Percentiles rank a stretch among this genome's conserved stretches.
Conservation (phyloP, 148 eudicot species). For the Chenopodium album region DNA sequence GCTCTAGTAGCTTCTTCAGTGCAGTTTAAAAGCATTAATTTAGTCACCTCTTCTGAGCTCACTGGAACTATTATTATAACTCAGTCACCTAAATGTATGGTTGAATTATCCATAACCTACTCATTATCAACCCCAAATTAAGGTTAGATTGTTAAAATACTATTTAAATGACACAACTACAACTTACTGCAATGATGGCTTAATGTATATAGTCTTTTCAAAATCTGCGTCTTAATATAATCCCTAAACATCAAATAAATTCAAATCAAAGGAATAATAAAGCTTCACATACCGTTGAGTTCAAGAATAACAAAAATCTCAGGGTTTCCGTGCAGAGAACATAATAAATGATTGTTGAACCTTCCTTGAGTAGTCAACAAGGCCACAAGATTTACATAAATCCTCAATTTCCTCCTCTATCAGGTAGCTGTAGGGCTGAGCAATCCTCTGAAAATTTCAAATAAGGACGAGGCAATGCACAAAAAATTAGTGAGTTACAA, state of each 20-base stretch:
- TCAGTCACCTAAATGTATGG: slow-evolving; percentile 17
- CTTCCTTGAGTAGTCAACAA: slow-evolving; percentile 62
- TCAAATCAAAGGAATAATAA: neutral
- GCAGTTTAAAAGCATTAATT: slow-evolving; percentile 11
- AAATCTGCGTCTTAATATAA: neutral
- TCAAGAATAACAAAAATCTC: slow-evolving; percentile 28
- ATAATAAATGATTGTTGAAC: slow-evolving; percentile 75
- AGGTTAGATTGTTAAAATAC: neutral
- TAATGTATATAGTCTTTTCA: neutral
- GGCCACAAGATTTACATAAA: slow-evolving; percentile 79
- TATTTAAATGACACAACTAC: slow-evolving; percentile 16
- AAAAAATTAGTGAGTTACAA: neutral
- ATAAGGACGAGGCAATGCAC: neutral
- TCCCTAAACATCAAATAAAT: neutral
- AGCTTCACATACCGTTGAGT: slow-evolving; percentile 25
- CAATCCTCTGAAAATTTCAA: slow-evolving; percentile 37
- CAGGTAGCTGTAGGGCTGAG: slow-evolving; percentile 44
- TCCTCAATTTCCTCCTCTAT: slow-evolving; percentile 84
- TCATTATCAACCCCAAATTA: slow-evolving; percentile 8
- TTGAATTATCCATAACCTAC: slow-evolving; percentile 7
- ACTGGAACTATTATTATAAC: slow-evolving; percentile 17
- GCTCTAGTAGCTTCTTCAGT: slow-evolving; percentile 25
- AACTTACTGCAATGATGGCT: neutral
- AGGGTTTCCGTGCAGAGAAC: slow-evolving; percentile 82
- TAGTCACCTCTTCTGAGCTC: slow-evolving; percentile 19